A percentile compares a stretch with the other conserved stretches of the same genome.
These are phyloP conservation scores for Cadophora sp. DNA, from an alignment of 2,329 filamentous ascomycete genomes.

Conservation along the genomic window DNA sequence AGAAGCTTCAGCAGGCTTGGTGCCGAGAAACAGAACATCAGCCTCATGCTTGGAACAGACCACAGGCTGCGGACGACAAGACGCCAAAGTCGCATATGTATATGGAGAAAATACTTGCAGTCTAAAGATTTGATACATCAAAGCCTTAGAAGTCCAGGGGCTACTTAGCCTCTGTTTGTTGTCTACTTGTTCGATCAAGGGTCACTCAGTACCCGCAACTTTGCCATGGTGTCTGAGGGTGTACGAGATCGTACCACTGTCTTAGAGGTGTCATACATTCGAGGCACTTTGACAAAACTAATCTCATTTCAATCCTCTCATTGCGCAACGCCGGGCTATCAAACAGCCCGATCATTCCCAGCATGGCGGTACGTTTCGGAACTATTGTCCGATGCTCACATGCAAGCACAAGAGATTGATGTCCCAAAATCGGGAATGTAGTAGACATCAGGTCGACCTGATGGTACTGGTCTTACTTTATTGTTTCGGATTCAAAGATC, in stretches of 20 bases:
- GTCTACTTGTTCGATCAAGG: no score
- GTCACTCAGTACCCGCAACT: no score
- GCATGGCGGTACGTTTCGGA: not conserved
- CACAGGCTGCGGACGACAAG: not conserved
- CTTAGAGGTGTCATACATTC: not conserved
- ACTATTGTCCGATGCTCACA: not conserved
- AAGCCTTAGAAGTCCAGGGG: not conserved
- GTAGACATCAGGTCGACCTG: no score
- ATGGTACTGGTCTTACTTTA: no score
- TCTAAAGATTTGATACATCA: not conserved
- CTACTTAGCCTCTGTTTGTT: no score
- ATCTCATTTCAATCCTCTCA: not conserved
- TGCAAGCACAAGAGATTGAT: not conserved
- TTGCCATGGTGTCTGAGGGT: not conserved
- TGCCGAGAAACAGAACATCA: not conserved
- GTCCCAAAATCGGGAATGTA: not conserved
- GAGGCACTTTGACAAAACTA: not conserved
- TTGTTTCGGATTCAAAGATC: not conserved
- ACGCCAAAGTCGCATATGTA: not conserved
- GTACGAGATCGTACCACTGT: not conserved
- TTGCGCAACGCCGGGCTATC: not conserved
- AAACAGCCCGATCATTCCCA: not conserved
- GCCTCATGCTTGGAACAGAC: not conserved
- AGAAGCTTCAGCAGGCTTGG: slow-evolving; percentile 3
- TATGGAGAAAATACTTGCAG: not conserved